Evolutionary conservation across 169 alveolate genomes (phyloP).

Genomic region (Eimeria praecox): DNA sequence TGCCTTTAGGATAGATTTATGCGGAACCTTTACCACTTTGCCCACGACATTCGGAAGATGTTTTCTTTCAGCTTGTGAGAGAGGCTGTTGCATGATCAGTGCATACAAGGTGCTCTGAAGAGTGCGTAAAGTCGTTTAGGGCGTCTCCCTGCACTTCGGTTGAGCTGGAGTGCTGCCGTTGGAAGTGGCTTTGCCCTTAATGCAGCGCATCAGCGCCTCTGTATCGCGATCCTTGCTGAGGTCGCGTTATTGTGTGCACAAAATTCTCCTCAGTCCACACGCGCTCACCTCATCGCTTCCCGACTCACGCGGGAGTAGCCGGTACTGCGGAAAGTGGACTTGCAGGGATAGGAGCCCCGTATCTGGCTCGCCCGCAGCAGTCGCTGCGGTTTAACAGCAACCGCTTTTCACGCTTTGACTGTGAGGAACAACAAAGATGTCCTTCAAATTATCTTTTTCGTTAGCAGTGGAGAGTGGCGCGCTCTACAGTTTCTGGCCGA

Average conservation of each 20-base stretch:
- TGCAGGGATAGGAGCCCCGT: constrained; percentile 70
- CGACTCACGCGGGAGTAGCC: constrained; percentile 32
- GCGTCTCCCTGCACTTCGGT: constrained; percentile 30
- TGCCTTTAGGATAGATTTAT: constrained; percentile 64
- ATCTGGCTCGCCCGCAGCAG: constrained; percentile 69
- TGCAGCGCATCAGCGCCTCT: constrained; percentile 56
- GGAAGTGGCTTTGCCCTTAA: constrained; percentile 51
- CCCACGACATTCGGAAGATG: constrained; percentile 75
- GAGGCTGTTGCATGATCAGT: constrained; percentile 39
- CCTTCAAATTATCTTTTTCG: constrained; percentile 40
- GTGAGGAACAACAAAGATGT: constrained; percentile 30
- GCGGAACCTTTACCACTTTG: constrained; percentile 80
- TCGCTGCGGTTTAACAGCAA: constrained; percentile 76
- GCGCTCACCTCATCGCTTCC: constrained; percentile 60
- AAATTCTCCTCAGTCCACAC: constrained; percentile 68
- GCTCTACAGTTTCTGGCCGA: background rate
- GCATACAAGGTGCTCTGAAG: constrained; percentile 16
- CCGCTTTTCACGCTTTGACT: constrained; percentile 73
- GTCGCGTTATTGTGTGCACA: constrained; percentile 69
- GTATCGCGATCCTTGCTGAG: constrained; percentile 19
- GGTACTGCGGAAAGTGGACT: constrained; percentile 62
- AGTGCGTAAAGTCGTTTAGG: constrained; percentile 46
- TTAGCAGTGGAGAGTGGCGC: background rate
- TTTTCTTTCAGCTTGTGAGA: constrained; percentile 52
- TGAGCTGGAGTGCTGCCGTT: constrained; percentile 47